A percentile compares a stretch with the other conserved stretches of the same genome.
phyloP scores from a whole-genome alignment of 208 protist genomes.

The Trypanosoma caninum region DNA sequence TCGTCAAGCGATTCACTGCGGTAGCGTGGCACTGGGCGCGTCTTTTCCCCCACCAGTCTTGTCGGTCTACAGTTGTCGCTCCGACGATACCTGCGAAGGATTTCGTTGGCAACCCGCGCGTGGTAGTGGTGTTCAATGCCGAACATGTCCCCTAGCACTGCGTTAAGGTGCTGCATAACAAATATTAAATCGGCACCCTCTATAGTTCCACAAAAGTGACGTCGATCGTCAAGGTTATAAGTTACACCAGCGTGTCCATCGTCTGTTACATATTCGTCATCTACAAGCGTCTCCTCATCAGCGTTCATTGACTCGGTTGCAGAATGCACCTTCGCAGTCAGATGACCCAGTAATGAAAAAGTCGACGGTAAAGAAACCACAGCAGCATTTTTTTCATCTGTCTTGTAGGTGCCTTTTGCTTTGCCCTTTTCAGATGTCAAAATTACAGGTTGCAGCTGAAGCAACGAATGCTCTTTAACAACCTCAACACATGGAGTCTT shows the following conservation, averaged over 20 bases:
- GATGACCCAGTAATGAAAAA: slow-evolving; percentile 33
- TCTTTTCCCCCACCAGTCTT: background rate
- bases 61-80: background rate
- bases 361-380: slow-evolving; percentile 4
- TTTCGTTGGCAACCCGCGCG: background rate
- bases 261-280: slow-evolving; percentile 20
- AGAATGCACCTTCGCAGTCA: slow-evolving; percentile 36
- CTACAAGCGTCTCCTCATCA: background rate
- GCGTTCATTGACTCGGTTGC: too few relatives aligned
- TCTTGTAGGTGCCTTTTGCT: background rate
- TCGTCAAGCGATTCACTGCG: slow-evolving; percentile 14
- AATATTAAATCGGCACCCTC: slow-evolving; percentile 59
- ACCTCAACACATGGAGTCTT: slow-evolving; percentile 30
- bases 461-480: slow-evolving; percentile 42
- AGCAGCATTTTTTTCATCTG: background rate
- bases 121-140: slow-evolving; percentile 63
- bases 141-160: slow-evolving; percentile 72
- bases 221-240: slow-evolving; percentile 55
- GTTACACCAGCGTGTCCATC: slow-evolving; percentile 1
- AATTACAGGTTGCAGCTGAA: slow-evolving; percentile 28
- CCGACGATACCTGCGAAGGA: background rate
- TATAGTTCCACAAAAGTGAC: slow-evolving; percentile 40
- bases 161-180: slow-evolving; percentile 69
- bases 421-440: background rate
- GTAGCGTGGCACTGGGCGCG: slow-evolving; percentile 1